These are phyloP conservation scores for Ophiostoma ulmi DNA, from an alignment of 2,329 filamentous ascomycete genomes.

Conservation along the genomic window DNA sequence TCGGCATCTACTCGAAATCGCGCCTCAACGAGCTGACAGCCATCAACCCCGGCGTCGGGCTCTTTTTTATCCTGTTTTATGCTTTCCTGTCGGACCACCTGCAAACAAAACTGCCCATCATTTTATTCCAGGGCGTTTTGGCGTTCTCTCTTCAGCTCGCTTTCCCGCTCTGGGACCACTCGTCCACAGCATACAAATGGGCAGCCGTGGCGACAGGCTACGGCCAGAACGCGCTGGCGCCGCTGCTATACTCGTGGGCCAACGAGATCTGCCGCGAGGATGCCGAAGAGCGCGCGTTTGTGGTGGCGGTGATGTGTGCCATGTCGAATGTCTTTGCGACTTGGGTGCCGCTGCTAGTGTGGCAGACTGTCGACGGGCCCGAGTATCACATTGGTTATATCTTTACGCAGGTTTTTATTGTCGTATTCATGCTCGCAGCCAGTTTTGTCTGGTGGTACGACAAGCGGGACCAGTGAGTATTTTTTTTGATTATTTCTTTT, in stretches of 20 bases:
- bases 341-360: slow-evolving; percentile 30
- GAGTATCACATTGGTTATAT: not conserved
- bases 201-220: slow-evolving; percentile 20
- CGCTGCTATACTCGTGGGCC: slow-evolving; percentile 26
- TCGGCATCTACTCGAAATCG: slow-evolving; percentile 30
- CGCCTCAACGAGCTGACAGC: slow-evolving; percentile 21
- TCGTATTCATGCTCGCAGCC: slow-evolving; percentile 13
- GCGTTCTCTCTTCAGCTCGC: slow-evolving; percentile 19
- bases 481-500: not conserved
- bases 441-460: slow-evolving; percentile 19
- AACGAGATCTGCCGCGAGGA: slow-evolving; percentile 29
- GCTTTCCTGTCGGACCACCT: slow-evolving; percentile 18
- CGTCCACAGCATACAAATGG: slow-evolving; percentile 19
- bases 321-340: slow-evolving; percentile 30
- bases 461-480: slow-evolving; percentile 20
- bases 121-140: slow-evolving; percentile 16
- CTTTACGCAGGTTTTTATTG: slow-evolving; percentile 21
- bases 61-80: slow-evolving; percentile 17
- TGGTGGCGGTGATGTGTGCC: slow-evolving; percentile 28
- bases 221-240: slow-evolving; percentile 20
- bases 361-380: slow-evolving; percentile 17
- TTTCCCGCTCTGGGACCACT: slow-evolving; percentile 18
- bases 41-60: slow-evolving; percentile 20
- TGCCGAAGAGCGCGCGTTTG: slow-evolving; percentile 29
- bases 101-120: slow-evolving; percentile 20